phyloP scores from a whole-genome alignment of 129 eudicot species.

The Arctium lappa region DNA sequence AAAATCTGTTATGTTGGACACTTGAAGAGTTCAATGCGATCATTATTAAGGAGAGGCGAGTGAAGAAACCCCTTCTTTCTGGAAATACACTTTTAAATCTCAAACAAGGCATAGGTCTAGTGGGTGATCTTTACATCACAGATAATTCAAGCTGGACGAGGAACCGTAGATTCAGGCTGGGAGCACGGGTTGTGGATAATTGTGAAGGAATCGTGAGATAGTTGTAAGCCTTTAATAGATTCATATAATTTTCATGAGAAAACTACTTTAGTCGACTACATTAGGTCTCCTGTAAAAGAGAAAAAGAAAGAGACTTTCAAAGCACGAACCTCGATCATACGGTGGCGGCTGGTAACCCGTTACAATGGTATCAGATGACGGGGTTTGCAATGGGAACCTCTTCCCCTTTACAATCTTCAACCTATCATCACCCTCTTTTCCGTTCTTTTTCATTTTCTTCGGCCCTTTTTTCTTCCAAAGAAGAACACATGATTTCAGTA shows the following conservation, averaged over 20 bases:
- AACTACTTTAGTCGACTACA: background rate
- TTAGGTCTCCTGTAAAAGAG: background rate
- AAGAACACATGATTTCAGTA: no score
- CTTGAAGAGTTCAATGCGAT: conserved; percentile 66
- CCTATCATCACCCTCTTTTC: no score
- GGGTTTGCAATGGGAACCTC: no score
- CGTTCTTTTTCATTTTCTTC: no score
- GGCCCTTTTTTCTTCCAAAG: no score
- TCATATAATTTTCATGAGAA: background rate
- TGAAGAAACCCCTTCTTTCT: conserved; percentile 78
- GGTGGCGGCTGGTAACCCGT: no score
- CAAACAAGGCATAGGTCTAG: conserved; percentile 63
- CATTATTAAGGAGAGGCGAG: conserved; percentile 73
- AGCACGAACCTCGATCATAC: no score
- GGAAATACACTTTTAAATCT: conserved; percentile 60
- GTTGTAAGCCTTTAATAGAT: background rate
- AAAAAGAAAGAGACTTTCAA: no score
- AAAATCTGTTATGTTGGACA: conserved; percentile 38
- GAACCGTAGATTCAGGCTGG: conserved; percentile 87
- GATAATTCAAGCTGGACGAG: conserved; percentile 99
- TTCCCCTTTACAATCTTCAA: no score
- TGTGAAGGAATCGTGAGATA: conserved; percentile 39
- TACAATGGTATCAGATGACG: no score
- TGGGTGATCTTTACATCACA: conserved; percentile 69
- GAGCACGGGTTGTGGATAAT: conserved; percentile 68